Percentiles rank a stretch among this genome's conserved stretches.
Evolutionary conservation across 2,329 filamentous ascomycete genomes (phyloP).

Genomic region (Magnaporthales sp.): DNA sequence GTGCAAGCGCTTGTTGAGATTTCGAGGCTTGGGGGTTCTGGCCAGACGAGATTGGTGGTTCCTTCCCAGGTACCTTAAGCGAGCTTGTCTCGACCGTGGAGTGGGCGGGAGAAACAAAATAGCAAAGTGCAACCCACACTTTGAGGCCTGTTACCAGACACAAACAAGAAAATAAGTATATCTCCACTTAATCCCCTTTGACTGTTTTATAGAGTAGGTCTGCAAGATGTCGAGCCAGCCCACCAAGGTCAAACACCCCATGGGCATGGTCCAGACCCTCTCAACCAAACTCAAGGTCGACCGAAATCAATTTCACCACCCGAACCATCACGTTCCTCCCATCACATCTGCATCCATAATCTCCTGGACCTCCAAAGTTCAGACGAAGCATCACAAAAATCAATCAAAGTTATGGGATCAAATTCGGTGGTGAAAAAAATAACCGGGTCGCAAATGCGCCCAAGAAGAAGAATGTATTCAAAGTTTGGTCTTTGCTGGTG

Average conservation of each 20-base stretch:
- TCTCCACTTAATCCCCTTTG: no score
- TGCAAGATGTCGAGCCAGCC: no score
- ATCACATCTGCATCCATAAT: not conserved
- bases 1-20: not conserved
- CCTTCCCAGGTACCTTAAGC: not conserved
- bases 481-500: not conserved
- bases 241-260: not conserved
- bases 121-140: not conserved
- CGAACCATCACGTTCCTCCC: not conserved
- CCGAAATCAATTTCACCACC: not conserved
- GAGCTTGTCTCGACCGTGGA: not conserved
- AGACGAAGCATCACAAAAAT: not conserved
- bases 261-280: not conserved
- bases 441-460: not conserved
- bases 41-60: not conserved
- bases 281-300: not conserved
- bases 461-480: conserved; percentile 1
- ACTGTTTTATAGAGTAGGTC: no score
- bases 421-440: not conserved
- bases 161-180: not conserved
- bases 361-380: no score
- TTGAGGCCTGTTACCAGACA: not conserved
- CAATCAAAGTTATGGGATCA: not conserved
- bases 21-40: not conserved
- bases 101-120: not conserved